These are phyloP conservation scores for Penicillium verrucosum DNA, from an alignment of 2,329 filamentous ascomycete species.

Conservation along the genomic window DNA sequence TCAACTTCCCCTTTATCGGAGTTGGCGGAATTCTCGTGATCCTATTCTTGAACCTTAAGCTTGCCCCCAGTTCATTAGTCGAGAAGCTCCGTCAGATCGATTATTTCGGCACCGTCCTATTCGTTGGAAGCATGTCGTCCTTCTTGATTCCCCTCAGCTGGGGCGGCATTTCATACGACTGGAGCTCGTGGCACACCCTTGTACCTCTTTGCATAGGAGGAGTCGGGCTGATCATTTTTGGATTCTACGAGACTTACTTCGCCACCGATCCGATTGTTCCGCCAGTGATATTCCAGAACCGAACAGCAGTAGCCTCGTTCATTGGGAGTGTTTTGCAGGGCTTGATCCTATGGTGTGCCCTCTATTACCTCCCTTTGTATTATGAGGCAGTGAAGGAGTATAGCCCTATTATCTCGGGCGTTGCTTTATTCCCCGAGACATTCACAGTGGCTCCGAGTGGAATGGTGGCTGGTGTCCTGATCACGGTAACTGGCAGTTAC, in stretches of 20 bases:
- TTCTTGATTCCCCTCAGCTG: slow-evolving; percentile 63
- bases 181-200: slow-evolving; percentile 61
- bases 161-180: slow-evolving; percentile 64
- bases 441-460: slow-evolving; percentile 63
- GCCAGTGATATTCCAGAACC: slow-evolving; percentile 45
- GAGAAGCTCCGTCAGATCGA: slow-evolving; percentile 57
- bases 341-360: slow-evolving; percentile 45
- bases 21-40: slow-evolving; percentile 29
- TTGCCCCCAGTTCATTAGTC: slow-evolving; percentile 46
- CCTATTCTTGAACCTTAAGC: slow-evolving; percentile 54
- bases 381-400: slow-evolving; percentile 51
- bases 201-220: slow-evolving; percentile 59
- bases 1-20: slow-evolving; percentile 37
- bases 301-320: slow-evolving; percentile 50
- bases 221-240: slow-evolving; percentile 51
- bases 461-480: slow-evolving; percentile 47
- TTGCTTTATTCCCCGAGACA: slow-evolving; percentile 58
- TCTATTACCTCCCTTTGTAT: slow-evolving; percentile 55
- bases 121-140: slow-evolving; percentile 57
- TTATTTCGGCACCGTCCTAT: slow-evolving; percentile 60
- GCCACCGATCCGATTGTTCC: slow-evolving; percentile 52
- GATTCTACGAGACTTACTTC: slow-evolving; percentile 53
- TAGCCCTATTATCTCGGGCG: slow-evolving; percentile 52
- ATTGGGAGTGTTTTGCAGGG: slow-evolving; percentile 58
- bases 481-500: slow-evolving; percentile 57